Evolutionary conservation across 2,329 filamentous ascomycete genomes (phyloP).

Genomic region (Fulvia fulva): DNA sequence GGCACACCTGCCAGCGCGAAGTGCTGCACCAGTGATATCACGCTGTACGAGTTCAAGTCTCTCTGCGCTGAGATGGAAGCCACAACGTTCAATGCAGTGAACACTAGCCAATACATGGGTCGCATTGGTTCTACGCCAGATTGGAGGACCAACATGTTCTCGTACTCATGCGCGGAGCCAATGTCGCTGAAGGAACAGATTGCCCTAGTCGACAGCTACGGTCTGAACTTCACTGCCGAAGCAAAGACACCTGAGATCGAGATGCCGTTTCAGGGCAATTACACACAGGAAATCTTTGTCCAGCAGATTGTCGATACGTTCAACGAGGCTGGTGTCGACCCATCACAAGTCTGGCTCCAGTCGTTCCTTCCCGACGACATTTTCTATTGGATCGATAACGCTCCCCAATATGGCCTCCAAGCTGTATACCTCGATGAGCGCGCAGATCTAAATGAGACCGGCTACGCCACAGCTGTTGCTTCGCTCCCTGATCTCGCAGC

Average conservation of each 20-base stretch:
- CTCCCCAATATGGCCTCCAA: constrained; percentile 58
- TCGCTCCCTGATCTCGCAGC: constrained; percentile 54
- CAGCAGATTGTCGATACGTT: constrained; percentile 64
- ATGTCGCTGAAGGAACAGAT: constrained; percentile 62
- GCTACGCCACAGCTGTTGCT: constrained; percentile 52
- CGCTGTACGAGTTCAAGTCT: constrained; percentile 61
- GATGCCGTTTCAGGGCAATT: constrained; percentile 63
- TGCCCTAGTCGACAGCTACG: constrained; percentile 53
- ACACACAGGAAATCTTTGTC: constrained; percentile 62
- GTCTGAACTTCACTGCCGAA: constrained; percentile 62
- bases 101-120: constrained; percentile 53
- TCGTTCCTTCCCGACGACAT: constrained; percentile 55
- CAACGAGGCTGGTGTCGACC: constrained; percentile 49
- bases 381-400: constrained; percentile 62
- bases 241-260: constrained; percentile 58
- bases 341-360: constrained; percentile 58
- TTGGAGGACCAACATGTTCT: constrained; percentile 64
- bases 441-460: constrained; percentile 49
- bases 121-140: constrained; percentile 43
- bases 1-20: constrained; percentile 55
- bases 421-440: constrained; percentile 63
- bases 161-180: constrained; percentile 57
- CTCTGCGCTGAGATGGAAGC: constrained; percentile 71
- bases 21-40: constrained; percentile 70
- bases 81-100: constrained; percentile 56